Conservation (phyloP, 2,329 filamentous ascomycete species). For the Ascochyta lentis region DNA sequence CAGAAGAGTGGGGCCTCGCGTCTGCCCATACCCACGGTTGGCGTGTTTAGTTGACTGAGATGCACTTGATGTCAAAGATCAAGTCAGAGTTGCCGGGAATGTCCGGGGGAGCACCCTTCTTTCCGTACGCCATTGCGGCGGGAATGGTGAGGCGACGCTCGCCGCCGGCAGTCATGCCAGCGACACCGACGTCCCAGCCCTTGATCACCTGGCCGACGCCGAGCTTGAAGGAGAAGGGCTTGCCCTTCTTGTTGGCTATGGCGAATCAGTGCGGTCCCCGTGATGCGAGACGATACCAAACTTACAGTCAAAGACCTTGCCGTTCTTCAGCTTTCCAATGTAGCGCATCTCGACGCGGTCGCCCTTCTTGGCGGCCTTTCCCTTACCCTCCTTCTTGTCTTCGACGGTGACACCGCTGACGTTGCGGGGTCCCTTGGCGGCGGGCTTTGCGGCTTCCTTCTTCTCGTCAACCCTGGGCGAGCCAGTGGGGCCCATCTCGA, state of each 20-base stretch:
- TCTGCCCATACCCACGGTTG: constrained; percentile 17
- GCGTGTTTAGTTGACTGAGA: constrained; percentile 54
- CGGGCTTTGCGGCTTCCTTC: constrained; percentile 56
- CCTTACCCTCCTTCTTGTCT: constrained; percentile 90
- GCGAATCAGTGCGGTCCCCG: constrained; percentile 24
- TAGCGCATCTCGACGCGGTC: constrained; percentile 94
- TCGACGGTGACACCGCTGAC: constrained; percentile 91
- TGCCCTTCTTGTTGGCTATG: constrained; percentile 96
- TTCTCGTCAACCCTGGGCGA: constrained; percentile 54
- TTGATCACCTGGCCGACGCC: constrained; percentile 97
- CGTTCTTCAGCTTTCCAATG: constrained; percentile 92
- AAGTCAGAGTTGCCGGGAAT: constrained; percentile 92
- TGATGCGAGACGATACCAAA: constrained; percentile 28
- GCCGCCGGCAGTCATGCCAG: constrained; percentile 90
- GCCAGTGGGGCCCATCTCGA: constrained; percentile 89
- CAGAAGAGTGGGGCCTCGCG: constrained; percentile 29
- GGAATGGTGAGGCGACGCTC: constrained; percentile 94
- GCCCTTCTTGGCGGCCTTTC: constrained; percentile 85
- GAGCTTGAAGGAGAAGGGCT: constrained; percentile 95
- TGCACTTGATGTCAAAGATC: constrained; percentile 76
- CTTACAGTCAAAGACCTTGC: constrained; percentile 93
- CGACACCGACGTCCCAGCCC: constrained; percentile 95
- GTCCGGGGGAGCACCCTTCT: constrained; percentile 73
- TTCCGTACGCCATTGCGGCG: constrained; percentile 86
- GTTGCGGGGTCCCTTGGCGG: constrained; percentile 69